Conservation (phyloP, 2,329 filamentous ascomycete genomes). For the Pseudogymnoascus sp. region DNA sequence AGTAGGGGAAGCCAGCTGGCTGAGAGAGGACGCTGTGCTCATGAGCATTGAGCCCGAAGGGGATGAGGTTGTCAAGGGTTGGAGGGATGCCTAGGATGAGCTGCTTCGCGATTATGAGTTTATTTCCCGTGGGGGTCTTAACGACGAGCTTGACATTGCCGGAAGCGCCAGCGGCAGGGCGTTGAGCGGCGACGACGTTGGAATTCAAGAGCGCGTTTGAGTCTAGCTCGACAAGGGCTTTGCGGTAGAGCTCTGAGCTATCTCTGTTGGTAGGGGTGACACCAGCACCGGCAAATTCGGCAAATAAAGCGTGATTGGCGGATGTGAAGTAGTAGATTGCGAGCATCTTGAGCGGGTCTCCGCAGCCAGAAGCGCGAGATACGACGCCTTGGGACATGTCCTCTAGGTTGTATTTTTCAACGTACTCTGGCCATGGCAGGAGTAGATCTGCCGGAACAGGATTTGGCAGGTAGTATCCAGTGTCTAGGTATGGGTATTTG, state of each 20-base stretch:
- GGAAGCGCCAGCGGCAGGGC: background rate
- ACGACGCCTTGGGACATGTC: too few relatives aligned
- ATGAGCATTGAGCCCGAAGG: constrained; percentile 30
- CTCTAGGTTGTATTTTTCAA: too few relatives aligned
- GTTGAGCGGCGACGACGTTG: background rate
- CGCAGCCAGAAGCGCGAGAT: too few relatives aligned
- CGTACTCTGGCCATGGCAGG: too few relatives aligned
- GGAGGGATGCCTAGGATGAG: constrained; percentile 38
- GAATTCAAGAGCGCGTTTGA: constrained; percentile 4
- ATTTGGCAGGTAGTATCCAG: too few relatives aligned
- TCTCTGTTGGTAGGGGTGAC: constrained; percentile 16
- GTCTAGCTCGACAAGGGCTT: constrained; percentile 16
- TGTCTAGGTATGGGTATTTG: too few relatives aligned
- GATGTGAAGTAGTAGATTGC: too few relatives aligned
- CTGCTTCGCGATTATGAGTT: constrained; percentile 33
- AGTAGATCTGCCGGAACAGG: too few relatives aligned
- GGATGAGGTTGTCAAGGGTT: constrained; percentile 28
- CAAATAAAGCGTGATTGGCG: constrained; percentile 25
- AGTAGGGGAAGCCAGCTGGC: constrained; percentile 34
- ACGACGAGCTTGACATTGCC: constrained; percentile 25
- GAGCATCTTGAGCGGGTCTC: too few relatives aligned
- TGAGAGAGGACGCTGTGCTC: constrained; percentile 34
- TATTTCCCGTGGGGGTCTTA: constrained; percentile 26
- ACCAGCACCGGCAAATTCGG: background rate
- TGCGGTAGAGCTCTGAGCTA: constrained; percentile 31